Evolutionary conservation across 306 rosid species (phyloP), one percentile per base, ranked within the genome.

Genomic region (Comarum palustre): DNA sequence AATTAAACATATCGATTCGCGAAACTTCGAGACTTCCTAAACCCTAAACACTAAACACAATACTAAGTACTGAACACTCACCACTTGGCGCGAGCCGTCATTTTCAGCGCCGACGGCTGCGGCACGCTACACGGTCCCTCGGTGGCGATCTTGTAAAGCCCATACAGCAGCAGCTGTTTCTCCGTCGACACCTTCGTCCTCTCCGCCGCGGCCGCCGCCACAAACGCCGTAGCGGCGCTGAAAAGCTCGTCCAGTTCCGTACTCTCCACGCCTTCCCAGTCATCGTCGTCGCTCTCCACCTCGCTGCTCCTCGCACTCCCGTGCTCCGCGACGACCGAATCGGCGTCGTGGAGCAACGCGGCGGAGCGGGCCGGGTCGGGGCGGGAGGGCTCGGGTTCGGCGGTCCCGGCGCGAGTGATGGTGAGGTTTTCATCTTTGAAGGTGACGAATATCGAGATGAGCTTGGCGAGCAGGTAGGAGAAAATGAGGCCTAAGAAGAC

Each of bases 41-140:
- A 24, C 62, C 62, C 61, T 55, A 55, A 24, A 25, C n/a, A 25
- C 60, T 54, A 54, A 22, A 43, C 12, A 27, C 7, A 29, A 19
- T 34, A 13, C 31, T 6, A 51, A 71, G 31, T 39, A 4, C 15
- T 5, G 4, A 41, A 4, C 13, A 2, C n/a, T 14, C 16, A 95
- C 99, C 99, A 95, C 77, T 95, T 95, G 25, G 99, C 97, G 8
- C 99, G 96, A 77, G 96, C 96, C 4, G 99, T 84, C 87, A 95
- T 86, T 83, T 95, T 95, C 75, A 95, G 82, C 6, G 99, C 84
- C 66, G 96, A 91, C 2, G 99, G 99, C 74, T 90, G 99, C 4
- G 96, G 87, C 15, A 90, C 50, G 71, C 87, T 87, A 55, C 99
- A 95, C 10, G 99, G 99, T 13, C 99, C 99, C 79, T 95, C 99